phyloP scores from a whole-genome alignment of 1,284 basidiomycete genomes.

The Heimioporus retisporus region DNA sequence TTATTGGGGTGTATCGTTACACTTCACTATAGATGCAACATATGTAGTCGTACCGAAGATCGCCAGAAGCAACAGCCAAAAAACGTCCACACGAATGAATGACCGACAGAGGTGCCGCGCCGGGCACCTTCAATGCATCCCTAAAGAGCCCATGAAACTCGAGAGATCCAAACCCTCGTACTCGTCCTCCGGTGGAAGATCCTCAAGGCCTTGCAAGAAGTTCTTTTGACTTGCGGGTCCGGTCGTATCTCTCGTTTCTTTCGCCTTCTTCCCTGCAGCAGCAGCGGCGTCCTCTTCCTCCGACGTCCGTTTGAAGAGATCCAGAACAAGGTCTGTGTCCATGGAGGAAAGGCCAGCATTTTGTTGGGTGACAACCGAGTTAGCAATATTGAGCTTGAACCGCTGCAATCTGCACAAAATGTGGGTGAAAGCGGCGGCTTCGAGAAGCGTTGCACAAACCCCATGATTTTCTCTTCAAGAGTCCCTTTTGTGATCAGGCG shows the following conservation, averaged over 20 bases:
- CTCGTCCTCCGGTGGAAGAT: slow-evolving; percentile 91
- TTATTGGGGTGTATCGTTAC: slow-evolving; percentile 45
- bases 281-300: slow-evolving; percentile 75
- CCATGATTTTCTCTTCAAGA: slow-evolving; percentile 99
- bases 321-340: slow-evolving; percentile 98
- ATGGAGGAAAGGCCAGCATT: slow-evolving; percentile 95
- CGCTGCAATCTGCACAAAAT: slow-evolving; percentile 81
- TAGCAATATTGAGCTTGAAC: slow-evolving; percentile 99
- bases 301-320: slow-evolving; percentile 90
- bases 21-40: slow-evolving; percentile 46
- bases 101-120: slow-evolving; percentile 8
- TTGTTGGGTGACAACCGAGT: slow-evolving; percentile 97
- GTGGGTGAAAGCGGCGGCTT: slow-evolving; percentile 27
- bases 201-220: slow-evolving; percentile 88
- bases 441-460: slow-evolving; percentile 61
- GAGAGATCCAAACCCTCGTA: slow-evolving; percentile 89
- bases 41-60: slow-evolving; percentile 40
- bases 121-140: slow-evolving; percentile 41
- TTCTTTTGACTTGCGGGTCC: slow-evolving; percentile 79
- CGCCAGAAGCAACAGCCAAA: slow-evolving; percentile 23
- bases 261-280: slow-evolving; percentile 63
- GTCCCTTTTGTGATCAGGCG: slow-evolving; percentile 98
- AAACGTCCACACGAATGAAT: slow-evolving; percentile 28
- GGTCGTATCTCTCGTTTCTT: slow-evolving; percentile 60
- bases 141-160: slow-evolving; percentile 85